phyloP scores from a whole-genome alignment of 169 alveolate genomes.

The Cystoisospora suis region DNA sequence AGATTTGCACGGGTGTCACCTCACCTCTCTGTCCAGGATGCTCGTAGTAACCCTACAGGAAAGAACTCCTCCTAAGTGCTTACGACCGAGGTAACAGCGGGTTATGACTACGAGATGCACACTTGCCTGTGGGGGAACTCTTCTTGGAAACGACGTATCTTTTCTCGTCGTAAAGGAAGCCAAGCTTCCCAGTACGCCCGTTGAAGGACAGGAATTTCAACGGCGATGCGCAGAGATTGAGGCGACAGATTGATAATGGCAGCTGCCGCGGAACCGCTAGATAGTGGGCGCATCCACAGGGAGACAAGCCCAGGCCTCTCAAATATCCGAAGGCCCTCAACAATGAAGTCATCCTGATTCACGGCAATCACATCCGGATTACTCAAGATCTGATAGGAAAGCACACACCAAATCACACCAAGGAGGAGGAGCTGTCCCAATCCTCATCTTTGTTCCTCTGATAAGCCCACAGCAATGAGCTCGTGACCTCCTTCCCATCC shows the following conservation, averaged over 20 bases:
- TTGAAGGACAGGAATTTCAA: background rate
- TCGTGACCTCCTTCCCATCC: too few species aligned
- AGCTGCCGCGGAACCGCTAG: background rate
- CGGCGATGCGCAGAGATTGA: background rate
- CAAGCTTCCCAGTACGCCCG: background rate
- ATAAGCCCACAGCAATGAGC: too few species aligned
- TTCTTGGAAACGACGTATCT: too few species aligned
- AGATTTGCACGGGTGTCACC: too few species aligned
- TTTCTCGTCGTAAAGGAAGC: background rate
- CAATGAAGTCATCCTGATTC: slow-evolving; percentile 79
- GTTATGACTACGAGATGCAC: too few species aligned
- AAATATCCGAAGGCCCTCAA: slow-evolving; percentile 66
- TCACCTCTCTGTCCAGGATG: too few species aligned
- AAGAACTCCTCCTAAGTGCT: too few species aligned
- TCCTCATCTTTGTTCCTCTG: too few species aligned
- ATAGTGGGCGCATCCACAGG: slow-evolving; percentile 25
- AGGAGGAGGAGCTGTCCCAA: too few species aligned
- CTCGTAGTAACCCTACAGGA: too few species aligned
- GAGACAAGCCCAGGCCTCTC: background rate
- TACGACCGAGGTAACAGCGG: too few species aligned
- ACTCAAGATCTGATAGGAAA: slow-evolving; percentile 61
- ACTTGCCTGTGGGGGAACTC: too few species aligned
- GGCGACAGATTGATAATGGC: slow-evolving; percentile 9
- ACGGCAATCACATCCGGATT: slow-evolving; percentile 79
- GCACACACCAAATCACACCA: background rate